These are phyloP conservation scores for Calonectria crousiana DNA, from an alignment of 2,329 filamentous ascomycete genomes.

Conservation along the genomic window DNA sequence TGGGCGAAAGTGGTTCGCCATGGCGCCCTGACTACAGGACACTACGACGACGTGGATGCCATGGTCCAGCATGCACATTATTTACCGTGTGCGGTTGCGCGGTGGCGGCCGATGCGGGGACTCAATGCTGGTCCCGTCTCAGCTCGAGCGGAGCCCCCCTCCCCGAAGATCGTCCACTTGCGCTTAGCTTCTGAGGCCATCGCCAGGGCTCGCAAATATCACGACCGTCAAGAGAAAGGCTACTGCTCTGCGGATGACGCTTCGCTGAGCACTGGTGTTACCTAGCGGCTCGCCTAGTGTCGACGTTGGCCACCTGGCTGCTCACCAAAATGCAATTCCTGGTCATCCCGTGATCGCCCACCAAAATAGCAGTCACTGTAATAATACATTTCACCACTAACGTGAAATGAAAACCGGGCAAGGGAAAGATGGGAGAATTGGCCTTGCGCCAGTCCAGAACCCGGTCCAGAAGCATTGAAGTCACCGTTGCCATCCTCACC, in stretches of 20 bases:
- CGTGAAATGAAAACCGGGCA: background rate
- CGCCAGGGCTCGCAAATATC: background rate
- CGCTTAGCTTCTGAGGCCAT: conserved; percentile 9
- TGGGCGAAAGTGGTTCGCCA: conserved; percentile 14
- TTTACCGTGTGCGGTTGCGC: conserved; percentile 4
- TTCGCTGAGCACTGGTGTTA: background rate
- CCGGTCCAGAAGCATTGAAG: conserved; percentile 6
- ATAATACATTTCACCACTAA: background rate
- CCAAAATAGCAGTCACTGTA: background rate
- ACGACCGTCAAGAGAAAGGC: background rate
- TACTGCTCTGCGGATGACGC: background rate
- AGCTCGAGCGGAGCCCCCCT: conserved; percentile 7
- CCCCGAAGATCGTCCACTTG: background rate
- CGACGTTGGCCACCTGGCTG: conserved; percentile 5
- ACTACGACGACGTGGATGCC: conserved; percentile 7
- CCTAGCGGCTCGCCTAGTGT: background rate
- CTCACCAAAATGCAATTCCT: background rate
- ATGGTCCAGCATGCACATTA: background rate
- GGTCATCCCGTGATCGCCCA: background rate
- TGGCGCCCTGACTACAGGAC: conserved; percentile 11
- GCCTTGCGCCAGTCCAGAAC: conserved; percentile 10
- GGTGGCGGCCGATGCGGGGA: conserved; percentile 6
- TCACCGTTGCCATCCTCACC: background rate
- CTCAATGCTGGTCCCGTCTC: conserved; percentile 21
- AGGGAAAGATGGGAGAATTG: background rate